These are phyloP conservation scores for Hypoxylon perforatum DNA, from an alignment of 495 filamentous ascomycete genomes.

Conservation along the genomic window DNA sequence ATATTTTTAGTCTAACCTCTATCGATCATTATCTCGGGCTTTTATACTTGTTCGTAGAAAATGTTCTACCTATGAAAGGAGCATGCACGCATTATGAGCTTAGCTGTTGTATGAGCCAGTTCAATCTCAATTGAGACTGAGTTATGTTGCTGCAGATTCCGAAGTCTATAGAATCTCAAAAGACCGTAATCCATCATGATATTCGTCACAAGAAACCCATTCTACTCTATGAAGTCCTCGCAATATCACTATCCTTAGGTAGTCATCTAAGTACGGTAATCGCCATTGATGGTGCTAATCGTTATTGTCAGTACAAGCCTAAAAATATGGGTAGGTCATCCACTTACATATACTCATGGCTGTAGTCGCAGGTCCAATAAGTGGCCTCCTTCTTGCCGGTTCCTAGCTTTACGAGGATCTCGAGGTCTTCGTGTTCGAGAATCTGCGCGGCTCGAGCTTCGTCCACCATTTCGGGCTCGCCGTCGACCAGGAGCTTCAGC, in stretches of 20 bases:
- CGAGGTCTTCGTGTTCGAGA: slow-evolving; percentile 84
- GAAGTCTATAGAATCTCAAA: neutral
- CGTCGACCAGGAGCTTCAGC: slow-evolving; percentile 86
- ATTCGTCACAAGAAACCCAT: neutral
- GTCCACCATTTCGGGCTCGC: slow-evolving; percentile 93
- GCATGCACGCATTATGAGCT: neutral
- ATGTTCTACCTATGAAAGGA: neutral
- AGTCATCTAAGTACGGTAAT: slow-evolving; percentile 32
- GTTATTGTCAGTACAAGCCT: slow-evolving; percentile 8
- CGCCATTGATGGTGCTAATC: slow-evolving; percentile 37
- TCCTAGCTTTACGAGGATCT: slow-evolving; percentile 81
- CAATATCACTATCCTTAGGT: neutral
- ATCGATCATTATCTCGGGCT: too few relatives aligned
- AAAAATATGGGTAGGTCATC: neutral
- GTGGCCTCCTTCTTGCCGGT: slow-evolving; percentile 78
- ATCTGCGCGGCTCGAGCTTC: slow-evolving; percentile 87
- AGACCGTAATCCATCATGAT: neutral
- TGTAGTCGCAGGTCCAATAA: slow-evolving; percentile 98
- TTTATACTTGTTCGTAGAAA: neutral
- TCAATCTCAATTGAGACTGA: neutral
- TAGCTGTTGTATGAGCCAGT: neutral
- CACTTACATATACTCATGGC: slow-evolving; percentile 85
- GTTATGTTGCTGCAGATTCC: neutral
- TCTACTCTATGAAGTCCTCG: neutral
- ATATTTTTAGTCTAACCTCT: too few relatives aligned